These are phyloP conservation scores for Paracorniculantispora psalliotae DNA, from an alignment of 2,329 filamentous ascomycete species.

Conservation along the genomic window DNA sequence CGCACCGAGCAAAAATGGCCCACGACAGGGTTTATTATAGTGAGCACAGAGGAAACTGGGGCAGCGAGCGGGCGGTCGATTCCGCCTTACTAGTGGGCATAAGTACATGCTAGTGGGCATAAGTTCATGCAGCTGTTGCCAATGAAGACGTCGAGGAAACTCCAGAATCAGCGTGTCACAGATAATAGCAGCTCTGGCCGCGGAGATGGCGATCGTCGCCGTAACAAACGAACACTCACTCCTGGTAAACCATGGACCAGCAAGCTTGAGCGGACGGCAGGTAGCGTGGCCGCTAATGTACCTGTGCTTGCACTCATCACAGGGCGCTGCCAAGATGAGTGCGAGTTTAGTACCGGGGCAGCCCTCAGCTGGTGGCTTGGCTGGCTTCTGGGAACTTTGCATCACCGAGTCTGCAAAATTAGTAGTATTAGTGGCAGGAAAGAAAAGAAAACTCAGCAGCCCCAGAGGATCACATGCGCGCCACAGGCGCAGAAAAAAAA, in stretches of 20 bases:
- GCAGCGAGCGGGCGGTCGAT: background rate
- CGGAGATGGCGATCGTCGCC: background rate
- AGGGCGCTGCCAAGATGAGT: too few relatives aligned
- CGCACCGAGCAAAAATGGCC: background rate
- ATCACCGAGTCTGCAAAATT: background rate
- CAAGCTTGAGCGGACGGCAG: background rate
- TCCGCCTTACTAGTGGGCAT: too few relatives aligned
- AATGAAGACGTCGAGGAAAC: too few relatives aligned
- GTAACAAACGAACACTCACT: background rate
- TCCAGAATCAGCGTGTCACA: too few relatives aligned
- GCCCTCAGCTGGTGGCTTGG: background rate
- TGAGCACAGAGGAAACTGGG: background rate
- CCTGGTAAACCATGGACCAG: background rate
- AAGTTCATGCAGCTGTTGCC: too few relatives aligned
- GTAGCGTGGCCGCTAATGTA: background rate
- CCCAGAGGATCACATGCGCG: background rate
- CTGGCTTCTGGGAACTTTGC: background rate
- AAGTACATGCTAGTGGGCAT: too few relatives aligned
- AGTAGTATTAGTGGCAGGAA: background rate
- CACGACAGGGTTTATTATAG: too few relatives aligned
- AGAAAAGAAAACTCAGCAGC: background rate
- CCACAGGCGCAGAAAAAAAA: background rate
- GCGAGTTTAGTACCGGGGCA: too few relatives aligned
- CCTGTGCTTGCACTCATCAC: too few relatives aligned
- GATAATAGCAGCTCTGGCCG: too few relatives aligned